Evolutionary conservation across 192 early-diverging fungal species (phyloP).

Genomic region (Entomortierella parvispora): DNA sequence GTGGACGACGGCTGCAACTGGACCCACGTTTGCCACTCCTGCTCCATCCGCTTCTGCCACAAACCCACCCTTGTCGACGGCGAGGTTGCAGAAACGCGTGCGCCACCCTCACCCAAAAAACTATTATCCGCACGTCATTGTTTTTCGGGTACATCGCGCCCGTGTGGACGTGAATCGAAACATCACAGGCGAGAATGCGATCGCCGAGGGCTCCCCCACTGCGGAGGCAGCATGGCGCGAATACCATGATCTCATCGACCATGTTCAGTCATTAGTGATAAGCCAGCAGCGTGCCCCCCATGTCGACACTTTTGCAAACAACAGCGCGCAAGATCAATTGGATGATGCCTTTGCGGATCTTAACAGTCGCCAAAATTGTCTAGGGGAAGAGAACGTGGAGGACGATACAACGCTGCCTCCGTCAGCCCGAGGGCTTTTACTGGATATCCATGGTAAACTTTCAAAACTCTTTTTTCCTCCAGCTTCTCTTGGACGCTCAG

Average conservation of each 20-base stretch:
- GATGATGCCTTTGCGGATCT: no score
- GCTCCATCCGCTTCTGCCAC: neutral
- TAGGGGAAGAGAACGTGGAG: neutral
- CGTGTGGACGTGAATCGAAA: constrained; percentile 48
- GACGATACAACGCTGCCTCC: neutral
- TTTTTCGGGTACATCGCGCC: constrained; percentile 22
- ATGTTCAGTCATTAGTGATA: constrained; percentile 23
- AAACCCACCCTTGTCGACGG: neutral
- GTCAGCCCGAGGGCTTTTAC: constrained; percentile 20
- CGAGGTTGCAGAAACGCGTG: neutral
- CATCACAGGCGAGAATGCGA: constrained; percentile 37
- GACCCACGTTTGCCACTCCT: neutral
- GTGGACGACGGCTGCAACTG: neutral
- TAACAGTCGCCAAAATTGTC: neutral
- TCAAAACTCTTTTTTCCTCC: neutral
- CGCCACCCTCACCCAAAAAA: neutral
- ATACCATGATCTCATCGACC: constrained; percentile 46
- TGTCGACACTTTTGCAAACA: no score
- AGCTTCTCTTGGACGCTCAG: neutral
- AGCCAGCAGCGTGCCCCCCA: no score
- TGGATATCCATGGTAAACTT: constrained; percentile 42
- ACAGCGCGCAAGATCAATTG: no score
- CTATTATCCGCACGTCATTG: constrained; percentile 36
- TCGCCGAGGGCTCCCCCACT: constrained; percentile 15
- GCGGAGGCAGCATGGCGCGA: constrained; percentile 39